These are phyloP conservation scores for Fusarium albidum DNA, from an alignment of 2,329 filamentous ascomycete species.

Conservation along the genomic window DNA sequence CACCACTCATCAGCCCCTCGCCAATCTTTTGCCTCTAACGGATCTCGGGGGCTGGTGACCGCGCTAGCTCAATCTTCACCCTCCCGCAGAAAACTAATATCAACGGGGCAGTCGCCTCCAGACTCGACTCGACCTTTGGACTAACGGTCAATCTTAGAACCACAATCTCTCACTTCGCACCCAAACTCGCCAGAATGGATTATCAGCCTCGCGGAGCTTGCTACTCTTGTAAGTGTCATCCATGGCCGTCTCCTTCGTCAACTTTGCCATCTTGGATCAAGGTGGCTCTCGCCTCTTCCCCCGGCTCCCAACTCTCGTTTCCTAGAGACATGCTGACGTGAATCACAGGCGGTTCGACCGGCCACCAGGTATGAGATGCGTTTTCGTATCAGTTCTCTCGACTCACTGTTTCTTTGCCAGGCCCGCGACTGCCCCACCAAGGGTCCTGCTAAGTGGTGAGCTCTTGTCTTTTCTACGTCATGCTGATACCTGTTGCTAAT, in stretches of 20 bases:
- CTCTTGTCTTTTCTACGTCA: not conserved
- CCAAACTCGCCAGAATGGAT: constrained; percentile 51
- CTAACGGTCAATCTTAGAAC: constrained; percentile 30
- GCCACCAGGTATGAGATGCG: constrained; percentile 71
- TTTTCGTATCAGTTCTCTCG: not conserved
- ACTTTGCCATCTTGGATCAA: not conserved
- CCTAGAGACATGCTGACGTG: constrained; percentile 29
- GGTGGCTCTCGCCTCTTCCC: not conserved
- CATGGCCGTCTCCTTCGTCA: not conserved
- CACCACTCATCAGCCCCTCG: constrained; percentile 34
- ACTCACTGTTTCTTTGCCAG: constrained; percentile 51
- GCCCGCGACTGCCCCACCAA: constrained; percentile 88
- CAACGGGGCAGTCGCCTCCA: not conserved
- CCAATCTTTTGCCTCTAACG: constrained; percentile 41
- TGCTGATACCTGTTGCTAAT: constrained; percentile 5
- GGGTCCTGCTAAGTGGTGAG: constrained; percentile 81
- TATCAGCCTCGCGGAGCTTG: constrained; percentile 54
- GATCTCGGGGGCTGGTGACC: constrained; percentile 32
- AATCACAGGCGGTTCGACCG: constrained; percentile 71
- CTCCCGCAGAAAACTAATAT: constrained; percentile 12
- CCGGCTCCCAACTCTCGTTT: not conserved
- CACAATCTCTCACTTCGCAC: constrained; percentile 12
- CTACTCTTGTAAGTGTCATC: constrained; percentile 58
- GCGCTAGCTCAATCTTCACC: constrained; percentile 23
- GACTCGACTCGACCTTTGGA: constrained; percentile 3